Conservation (phyloP, 805 yeast species). For the Phaffomyces thermotolerans region DNA sequence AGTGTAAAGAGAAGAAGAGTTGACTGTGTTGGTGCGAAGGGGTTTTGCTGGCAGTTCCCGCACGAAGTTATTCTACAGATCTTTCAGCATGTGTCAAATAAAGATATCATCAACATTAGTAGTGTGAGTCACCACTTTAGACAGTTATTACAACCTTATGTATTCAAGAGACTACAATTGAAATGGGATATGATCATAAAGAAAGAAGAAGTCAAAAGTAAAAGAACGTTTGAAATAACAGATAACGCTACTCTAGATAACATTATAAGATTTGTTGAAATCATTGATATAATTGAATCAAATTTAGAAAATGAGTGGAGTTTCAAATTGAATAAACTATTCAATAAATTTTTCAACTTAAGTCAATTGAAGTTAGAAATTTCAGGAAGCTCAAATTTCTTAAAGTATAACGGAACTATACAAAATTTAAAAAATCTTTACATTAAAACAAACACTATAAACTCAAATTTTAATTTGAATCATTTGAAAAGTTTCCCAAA, state of each 20-base stretch:
- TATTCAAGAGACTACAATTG: conserved; percentile 10
- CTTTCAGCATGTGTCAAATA: conserved; percentile 12
- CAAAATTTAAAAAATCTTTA: conserved; percentile 12
- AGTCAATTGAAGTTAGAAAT: conserved; percentile 19
- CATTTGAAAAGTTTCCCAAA: conserved; percentile 34
- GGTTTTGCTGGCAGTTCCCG: conserved; percentile 8
- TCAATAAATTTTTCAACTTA: conserved; percentile 18
- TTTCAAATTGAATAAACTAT: conserved; percentile 24
- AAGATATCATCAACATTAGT: conserved; percentile 13
- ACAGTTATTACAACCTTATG: conserved; percentile 15
- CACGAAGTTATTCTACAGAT: conserved; percentile 17
- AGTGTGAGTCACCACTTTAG: conserved; percentile 6
- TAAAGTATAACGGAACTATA: conserved; percentile 25
- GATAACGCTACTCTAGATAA: conserved; percentile 7
- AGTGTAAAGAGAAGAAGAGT: background rate
- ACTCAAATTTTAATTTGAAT: conserved; percentile 32
- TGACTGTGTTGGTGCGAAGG: background rate
- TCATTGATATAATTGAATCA: conserved; percentile 21
- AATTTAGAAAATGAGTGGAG: conserved; percentile 30
- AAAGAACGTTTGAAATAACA: background rate
- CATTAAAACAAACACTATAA: conserved; percentile 18
- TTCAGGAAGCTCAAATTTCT: conserved; percentile 27
- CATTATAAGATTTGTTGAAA: conserved; percentile 18
- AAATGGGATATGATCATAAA: conserved; percentile 12
- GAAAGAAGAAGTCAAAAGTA: background rate